Evolutionary conservation across 805 yeast species (phyloP).

Genomic region (Candida taoyuanica): DNA sequence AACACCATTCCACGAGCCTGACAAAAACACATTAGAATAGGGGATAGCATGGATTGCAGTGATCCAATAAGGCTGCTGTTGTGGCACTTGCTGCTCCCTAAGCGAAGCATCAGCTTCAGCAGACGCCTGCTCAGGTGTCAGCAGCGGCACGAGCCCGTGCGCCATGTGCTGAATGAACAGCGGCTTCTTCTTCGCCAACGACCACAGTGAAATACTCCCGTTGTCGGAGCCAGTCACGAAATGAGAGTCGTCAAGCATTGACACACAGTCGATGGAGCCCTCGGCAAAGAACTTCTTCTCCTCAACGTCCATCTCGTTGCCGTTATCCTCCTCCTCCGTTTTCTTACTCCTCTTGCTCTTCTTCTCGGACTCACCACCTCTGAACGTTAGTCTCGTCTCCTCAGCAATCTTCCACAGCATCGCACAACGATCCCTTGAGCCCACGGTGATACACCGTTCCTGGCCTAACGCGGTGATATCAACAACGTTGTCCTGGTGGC

Average conservation of each 20-base stretch:
- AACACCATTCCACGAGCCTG: slow-evolving; percentile 86
- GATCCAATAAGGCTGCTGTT: slow-evolving; percentile 77
- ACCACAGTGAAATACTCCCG: slow-evolving; percentile 89
- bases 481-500: slow-evolving; percentile 87
- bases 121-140: slow-evolving; percentile 49
- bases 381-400: slow-evolving; percentile 87
- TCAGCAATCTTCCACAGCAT: slow-evolving; percentile 97
- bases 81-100: slow-evolving; percentile 54
- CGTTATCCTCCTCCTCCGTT: slow-evolving; percentile 28
- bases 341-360: slow-evolving; percentile 30
- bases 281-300: slow-evolving; percentile 50
- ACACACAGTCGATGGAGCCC: slow-evolving; percentile 86
- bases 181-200: slow-evolving; percentile 86
- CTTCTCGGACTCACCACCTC: slow-evolving; percentile 71
- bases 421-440: slow-evolving; percentile 90
- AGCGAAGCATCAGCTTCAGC: slow-evolving; percentile 39
- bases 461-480: slow-evolving; percentile 77
- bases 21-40: slow-evolving; percentile 73
- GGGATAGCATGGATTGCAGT: slow-evolving; percentile 81
- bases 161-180: slow-evolving; percentile 61
- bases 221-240: slow-evolving; percentile 95
- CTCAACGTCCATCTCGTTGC: slow-evolving; percentile 30
- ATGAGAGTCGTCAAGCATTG: slow-evolving; percentile 88
- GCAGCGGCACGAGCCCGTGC: slow-evolving; percentile 63
- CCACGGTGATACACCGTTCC: slow-evolving; percentile 95